Evolutionary conservation across 2,329 filamentous ascomycete species (phyloP), one percentile per base, ranked within the genome.

Genomic region (Daldinia eschscholtzii): DNA sequence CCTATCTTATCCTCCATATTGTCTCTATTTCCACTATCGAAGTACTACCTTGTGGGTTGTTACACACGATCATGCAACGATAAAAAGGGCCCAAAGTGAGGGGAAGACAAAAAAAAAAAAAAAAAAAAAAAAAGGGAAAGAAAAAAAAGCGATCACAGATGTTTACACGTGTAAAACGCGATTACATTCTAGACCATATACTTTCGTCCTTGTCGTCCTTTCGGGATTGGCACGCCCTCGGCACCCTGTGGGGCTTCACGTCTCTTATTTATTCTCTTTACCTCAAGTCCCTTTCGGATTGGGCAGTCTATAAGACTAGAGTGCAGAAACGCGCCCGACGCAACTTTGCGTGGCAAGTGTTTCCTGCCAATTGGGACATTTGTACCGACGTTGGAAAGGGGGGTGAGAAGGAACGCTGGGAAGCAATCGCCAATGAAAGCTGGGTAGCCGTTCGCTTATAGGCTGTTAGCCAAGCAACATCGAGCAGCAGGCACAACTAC

Each of bases 361-460:
- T 53, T 39, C 58, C 66, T 69, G 42, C 68, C 68, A 71, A 71
- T 71, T 68, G 56, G 63, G 59, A 64, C 12, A 55, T 48, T 62
- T 60, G 15, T 57, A 60, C 12, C 50, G 39, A 61, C 52, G 30
- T 44, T 57, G 33, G 56, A 57, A 70, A 61, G 46, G 62, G 41
- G 46, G 57, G 48, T 46, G 26, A 3, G 53, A 48, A 57, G 50
- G 62, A 60, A 64, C 58, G 59, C 7, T 52, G 46, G 46, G 4
- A 52, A 18, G 33, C 26, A 52, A 42, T 61, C n/a, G 41, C 66
- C 58, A 65, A 61, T 61, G 42, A 65, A 60, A 62, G 48, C 42
- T 60, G 52, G 61, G 23, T 35, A 33, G 44, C 33, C 28, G 50
- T 57, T 60, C 57, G 61, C 61, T 64, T 64, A 64, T 64, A 64